Evolutionary conservation across 2,329 filamentous ascomycete genomes (phyloP).

Genomic region (Pyrenophora tritici-repentis): DNA sequence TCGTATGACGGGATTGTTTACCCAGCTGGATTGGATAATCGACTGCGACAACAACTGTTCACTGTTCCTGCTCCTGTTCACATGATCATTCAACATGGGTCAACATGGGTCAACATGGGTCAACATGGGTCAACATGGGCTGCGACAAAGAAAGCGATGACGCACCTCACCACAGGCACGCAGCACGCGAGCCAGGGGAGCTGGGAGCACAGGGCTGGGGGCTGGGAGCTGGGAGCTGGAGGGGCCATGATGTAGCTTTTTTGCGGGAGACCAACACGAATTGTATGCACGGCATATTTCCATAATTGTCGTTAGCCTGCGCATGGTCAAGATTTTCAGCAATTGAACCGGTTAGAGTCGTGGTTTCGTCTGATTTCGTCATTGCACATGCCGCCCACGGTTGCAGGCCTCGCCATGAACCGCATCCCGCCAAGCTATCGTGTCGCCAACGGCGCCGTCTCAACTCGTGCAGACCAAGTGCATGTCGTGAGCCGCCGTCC

Average conservation of each 20-base stretch:
- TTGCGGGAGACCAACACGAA: constrained; percentile 4
- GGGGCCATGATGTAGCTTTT: constrained; percentile 16
- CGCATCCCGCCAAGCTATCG: constrained; percentile 16
- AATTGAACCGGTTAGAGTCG: constrained; percentile 15
- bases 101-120: too few relatives aligned
- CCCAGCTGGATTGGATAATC: constrained; percentile 2
- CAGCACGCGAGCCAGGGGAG: not conserved
- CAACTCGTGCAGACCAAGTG: constrained; percentile 13
- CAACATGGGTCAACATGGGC: too few relatives aligned
- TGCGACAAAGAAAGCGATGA: constrained; percentile 2
- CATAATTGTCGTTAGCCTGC: constrained; percentile 15
- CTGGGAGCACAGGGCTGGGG: constrained; percentile 3
- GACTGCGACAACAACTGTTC: too few relatives aligned
- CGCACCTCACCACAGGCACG: constrained; percentile 14
- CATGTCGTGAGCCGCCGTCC: constrained; percentile 17
- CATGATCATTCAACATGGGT: too few relatives aligned
- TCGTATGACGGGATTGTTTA: too few relatives aligned
- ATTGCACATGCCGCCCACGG: constrained; percentile 20
- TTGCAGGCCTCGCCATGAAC: constrained; percentile 10
- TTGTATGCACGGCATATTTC: constrained; percentile 17
- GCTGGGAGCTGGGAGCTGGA: constrained; percentile 27
- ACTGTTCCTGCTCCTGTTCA: not conserved
- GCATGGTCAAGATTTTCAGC: not conserved
- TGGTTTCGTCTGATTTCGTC: constrained; percentile 18
- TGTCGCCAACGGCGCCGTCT: constrained; percentile 18